Evolutionary conservation across 176 grass and related monocot species (phyloP).

Genomic region (Oryza glaberrima): DNA sequence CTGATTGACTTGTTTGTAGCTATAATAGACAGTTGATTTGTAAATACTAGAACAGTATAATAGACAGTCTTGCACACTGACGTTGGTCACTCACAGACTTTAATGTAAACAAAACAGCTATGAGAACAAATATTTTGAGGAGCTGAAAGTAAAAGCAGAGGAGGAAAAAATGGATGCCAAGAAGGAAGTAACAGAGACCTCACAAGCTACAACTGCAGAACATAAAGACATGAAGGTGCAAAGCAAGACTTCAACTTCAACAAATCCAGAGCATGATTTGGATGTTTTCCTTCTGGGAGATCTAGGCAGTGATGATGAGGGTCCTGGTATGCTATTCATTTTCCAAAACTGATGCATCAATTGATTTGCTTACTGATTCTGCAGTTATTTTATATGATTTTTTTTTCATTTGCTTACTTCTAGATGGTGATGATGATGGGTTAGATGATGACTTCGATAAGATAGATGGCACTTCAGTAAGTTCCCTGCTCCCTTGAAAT

Average conservation of each 20-base stretch:
- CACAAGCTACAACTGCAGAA: conserved; percentile 47
- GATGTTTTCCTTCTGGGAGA: conserved; percentile 97
- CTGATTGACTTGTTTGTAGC: background rate
- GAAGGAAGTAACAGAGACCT: conserved; percentile 51
- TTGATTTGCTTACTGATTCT: conserved; percentile 14
- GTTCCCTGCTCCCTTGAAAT: conserved; percentile 18
- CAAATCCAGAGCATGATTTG: conserved; percentile 76
- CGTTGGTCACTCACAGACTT: conserved; percentile 25
- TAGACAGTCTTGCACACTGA: background rate
- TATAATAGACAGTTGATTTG: conserved; percentile 24
- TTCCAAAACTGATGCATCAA: conserved; percentile 20
- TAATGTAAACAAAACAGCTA: conserved; percentile 54
- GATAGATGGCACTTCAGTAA: conserved; percentile 78
- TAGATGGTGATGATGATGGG: conserved; percentile 72
- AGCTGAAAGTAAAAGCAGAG: conserved; percentile 74
- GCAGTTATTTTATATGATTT: conserved; percentile 28
- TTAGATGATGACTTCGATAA: conserved; percentile 92
- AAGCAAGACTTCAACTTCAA: conserved; percentile 75
- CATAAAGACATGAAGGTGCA: conserved; percentile 60
- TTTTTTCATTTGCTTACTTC: conserved; percentile 43
- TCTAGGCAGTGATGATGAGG: conserved; percentile 88
- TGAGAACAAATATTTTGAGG: conserved; percentile 87
- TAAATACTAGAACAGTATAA: background rate
- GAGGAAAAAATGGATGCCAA: conserved; percentile 52
- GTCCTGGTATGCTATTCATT: conserved; percentile 54